Percentiles rank a stretch among this genome's conserved stretches.
phyloP scores from a whole-genome alignment of 176 grass and related monocot genomes.

The Stipa capillata region DNA sequence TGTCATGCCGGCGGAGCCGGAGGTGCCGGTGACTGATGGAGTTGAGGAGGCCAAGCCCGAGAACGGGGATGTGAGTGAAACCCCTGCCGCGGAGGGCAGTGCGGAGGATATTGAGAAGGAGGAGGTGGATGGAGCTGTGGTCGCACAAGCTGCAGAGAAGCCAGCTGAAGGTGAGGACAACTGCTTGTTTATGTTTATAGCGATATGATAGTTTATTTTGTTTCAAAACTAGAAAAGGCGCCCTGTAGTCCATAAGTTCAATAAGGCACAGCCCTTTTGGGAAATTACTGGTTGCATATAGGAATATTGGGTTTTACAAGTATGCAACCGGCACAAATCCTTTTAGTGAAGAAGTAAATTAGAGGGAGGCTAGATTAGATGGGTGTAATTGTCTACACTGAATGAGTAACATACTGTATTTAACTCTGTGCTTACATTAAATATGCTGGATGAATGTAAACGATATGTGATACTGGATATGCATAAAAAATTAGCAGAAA shows the following conservation, averaged over 20 bases:
- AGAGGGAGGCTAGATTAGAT: neutral
- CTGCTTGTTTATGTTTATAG: neutral
- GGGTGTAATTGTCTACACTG: neutral
- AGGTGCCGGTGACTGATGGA: conserved; percentile 2
- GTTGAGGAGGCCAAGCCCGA: conserved; percentile 11
- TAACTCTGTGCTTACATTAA: neutral
- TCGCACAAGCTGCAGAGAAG: conserved; percentile 21
- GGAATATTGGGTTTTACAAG: neutral
- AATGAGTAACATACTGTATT: neutral
- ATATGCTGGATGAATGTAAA: neutral
- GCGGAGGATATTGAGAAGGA: conserved; percentile 14
- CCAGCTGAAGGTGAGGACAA: conserved; percentile 44
- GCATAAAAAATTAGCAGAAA: neutral
- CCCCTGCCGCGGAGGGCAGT: conserved; percentile 9
- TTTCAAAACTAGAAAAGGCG: neutral
- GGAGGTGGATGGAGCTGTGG: conserved; percentile 6
- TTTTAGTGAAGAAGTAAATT: neutral
- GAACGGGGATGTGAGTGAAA: conserved; percentile 35
- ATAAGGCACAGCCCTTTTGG: neutral
- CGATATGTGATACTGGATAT: neutral
- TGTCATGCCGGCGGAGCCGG: conserved; percentile 18
- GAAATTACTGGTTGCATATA: neutral
- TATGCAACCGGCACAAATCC: neutral
- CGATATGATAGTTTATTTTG: neutral
- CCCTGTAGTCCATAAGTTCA: neutral